Evolutionary conservation across 2,329 filamentous ascomycete genomes (phyloP), one percentile per base, ranked within the genome.

Genomic region (Penicillium glabrum): DNA sequence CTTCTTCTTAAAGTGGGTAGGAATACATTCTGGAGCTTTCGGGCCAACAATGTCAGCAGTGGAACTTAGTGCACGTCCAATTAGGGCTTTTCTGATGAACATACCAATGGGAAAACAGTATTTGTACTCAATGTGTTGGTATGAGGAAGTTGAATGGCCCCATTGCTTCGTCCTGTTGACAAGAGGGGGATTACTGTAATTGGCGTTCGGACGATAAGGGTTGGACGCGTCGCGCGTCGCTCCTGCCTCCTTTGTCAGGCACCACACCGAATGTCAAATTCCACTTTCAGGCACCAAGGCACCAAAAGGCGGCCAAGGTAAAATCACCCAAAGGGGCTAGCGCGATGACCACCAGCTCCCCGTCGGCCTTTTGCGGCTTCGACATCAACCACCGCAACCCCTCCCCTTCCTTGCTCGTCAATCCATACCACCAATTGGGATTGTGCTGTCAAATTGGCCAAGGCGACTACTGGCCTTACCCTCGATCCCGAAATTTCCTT

Each of bases 321-420:
- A 61, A 67, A 58, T 55, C 57, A 44, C 70, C 65, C 51, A 55
- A 66, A 64, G 21, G 26, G 64, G 69, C 62, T 73, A 73, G 71
- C 54, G 64, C 33, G 21, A 59, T 67, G 61, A 67, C 63, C 67
- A 58, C 57, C 61, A 67, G 65, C 62, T 68, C 61, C 59, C 60
- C 59, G 62, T 67, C 70, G 70, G 70, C 69, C 69, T 73, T 73
- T 72, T 71, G 68, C 70, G 71, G 71, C 68, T 73, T 71, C 70
- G 69, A 71, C 69, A 71, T 72, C 69, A 70, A 69, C 64, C 63
- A 61, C 66, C 61, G 56, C 63, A 61, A 27, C 47, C 46, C 59
- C 63, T 67, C 69, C 69, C 71, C 67, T 72, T 69, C 61, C 63
- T 61, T 57, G 55, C 53, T 54, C 61, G 59, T 62, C 60, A 53